Percentiles rank a stretch among this genome's conserved stretches.
Evolutionary conservation across 2,329 filamentous ascomycete species (phyloP).

Genomic region (Sporothrix pallida): DNA sequence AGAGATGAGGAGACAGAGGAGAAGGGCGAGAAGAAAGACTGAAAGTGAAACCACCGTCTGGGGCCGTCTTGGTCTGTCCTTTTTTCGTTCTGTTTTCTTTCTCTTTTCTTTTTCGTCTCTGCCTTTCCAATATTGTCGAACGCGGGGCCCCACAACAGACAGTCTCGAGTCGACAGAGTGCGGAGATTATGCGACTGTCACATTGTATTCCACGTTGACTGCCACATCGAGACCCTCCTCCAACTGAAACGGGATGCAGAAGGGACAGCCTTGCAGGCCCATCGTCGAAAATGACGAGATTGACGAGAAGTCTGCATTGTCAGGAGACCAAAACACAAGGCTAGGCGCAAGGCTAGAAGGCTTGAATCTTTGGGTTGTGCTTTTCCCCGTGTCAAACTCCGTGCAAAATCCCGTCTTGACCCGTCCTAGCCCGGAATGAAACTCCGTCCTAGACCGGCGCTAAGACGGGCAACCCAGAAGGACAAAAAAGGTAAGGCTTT

Average conservation of each 20-base stretch:
- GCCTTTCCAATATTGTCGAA: not conserved
- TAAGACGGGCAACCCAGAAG: not conserved
- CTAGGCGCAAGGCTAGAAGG: not conserved
- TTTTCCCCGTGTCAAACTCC: not conserved
- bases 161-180: not conserved
- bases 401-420: not conserved
- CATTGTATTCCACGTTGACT: too few relatives aligned
- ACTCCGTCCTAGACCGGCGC: not conserved
- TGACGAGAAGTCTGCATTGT: not conserved
- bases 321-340: not conserved
- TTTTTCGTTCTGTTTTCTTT: not conserved
- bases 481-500: not conserved
- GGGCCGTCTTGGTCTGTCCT: conserved; percentile 8
- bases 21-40: not conserved
- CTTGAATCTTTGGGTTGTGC: not conserved
- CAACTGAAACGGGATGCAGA: not conserved
- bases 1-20: not conserved
- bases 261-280: not conserved
- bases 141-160: conserved; percentile 6
- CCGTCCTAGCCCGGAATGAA: not conserved
- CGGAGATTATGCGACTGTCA: too few relatives aligned
- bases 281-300: not conserved
- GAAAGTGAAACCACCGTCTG: conserved; percentile 11
- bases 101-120: not conserved
- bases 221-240: not conserved